These are phyloP conservation scores for Pulveroboletus ravenelii DNA, from an alignment of 768 basidiomycete genomes.

Conservation along the genomic window DNA sequence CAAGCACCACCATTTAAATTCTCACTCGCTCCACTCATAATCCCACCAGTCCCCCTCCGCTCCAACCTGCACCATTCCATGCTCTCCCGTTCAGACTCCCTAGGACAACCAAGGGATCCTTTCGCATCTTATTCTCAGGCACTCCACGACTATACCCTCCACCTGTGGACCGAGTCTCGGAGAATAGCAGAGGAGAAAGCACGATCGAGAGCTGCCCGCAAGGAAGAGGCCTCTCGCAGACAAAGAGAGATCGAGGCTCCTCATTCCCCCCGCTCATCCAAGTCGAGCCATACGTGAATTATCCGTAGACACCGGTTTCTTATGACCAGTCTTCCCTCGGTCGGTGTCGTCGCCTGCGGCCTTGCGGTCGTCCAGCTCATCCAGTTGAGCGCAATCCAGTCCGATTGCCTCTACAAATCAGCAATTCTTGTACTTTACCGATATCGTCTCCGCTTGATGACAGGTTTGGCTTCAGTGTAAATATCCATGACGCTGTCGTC, in stretches of 20 bases:
- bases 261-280: slow-evolving; percentile 3
- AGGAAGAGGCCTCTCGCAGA: slow-evolving; percentile 25
- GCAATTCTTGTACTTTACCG: slow-evolving; percentile 15
- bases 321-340: slow-evolving; percentile 1
- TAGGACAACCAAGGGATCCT: slow-evolving; percentile 25
- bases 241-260: slow-evolving; percentile 18
- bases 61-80: slow-evolving; percentile 13
- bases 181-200: slow-evolving; percentile 51
- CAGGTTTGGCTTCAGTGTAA: slow-evolving; percentile 1
- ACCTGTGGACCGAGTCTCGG: slow-evolving; percentile 63
- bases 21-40: slow-evolving; percentile 6
- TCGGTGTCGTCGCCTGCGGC: slow-evolving; percentile 13
- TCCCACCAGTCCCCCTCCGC: slow-evolving; percentile 6
- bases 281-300: slow-evolving; percentile 12
- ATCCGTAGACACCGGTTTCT: slow-evolving; percentile 2
- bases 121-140: slow-evolving; percentile 57
- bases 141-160: slow-evolving; percentile 63
- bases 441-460: slow-evolving; percentile 2
- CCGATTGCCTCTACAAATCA: slow-evolving; percentile 14
- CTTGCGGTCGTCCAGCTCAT: slow-evolving; percentile 1
- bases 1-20: slow-evolving; percentile 26
- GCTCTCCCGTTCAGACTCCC: slow-evolving; percentile 13
- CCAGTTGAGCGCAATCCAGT: slow-evolving; percentile 12
- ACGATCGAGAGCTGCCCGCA: slow-evolving; percentile 26
- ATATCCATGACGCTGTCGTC: background rate